A percentile compares a stretch with the other conserved stretches of the same genome.
These are phyloP conservation scores for Colletotrichum costaricense DNA, from an alignment of 2,329 filamentous ascomycete genomes.

Conservation along the genomic window DNA sequence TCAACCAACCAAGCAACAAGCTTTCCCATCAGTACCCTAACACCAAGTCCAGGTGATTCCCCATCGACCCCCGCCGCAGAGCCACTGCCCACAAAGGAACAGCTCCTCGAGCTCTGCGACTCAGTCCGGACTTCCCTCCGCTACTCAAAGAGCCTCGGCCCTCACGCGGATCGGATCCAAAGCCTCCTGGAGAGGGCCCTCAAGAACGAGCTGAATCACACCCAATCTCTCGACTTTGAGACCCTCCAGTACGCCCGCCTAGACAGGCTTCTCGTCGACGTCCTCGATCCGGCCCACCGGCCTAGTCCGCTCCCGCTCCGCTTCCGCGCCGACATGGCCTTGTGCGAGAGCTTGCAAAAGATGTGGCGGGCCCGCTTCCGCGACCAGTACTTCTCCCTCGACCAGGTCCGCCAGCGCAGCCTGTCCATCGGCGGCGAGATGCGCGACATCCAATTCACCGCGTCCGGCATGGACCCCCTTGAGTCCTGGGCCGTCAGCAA, in stretches of 20 bases:
- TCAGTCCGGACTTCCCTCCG: constrained; percentile 50
- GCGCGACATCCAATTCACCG: constrained; percentile 53
- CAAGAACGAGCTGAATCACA: constrained; percentile 49
- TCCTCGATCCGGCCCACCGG: constrained; percentile 46
- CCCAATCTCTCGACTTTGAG: constrained; percentile 50
- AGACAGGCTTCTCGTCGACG: constrained; percentile 56
- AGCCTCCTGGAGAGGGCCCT: constrained; percentile 52
- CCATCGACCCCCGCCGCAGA: constrained; percentile 8
- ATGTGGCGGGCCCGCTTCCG: constrained; percentile 57
- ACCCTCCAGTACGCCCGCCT: constrained; percentile 52
- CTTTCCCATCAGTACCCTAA: neutral
- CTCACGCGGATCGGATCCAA: constrained; percentile 49
- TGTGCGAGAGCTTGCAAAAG: constrained; percentile 53
- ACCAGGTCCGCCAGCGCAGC: constrained; percentile 52
- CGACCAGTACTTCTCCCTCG: constrained; percentile 57
- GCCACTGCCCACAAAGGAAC: constrained; percentile 15
- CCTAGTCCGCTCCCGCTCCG: constrained; percentile 42
- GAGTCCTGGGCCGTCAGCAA: constrained; percentile 51
- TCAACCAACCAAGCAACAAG: neutral
- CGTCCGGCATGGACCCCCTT: constrained; percentile 42
- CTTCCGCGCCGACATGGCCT: constrained; percentile 47
- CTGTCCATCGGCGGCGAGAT: constrained; percentile 52
- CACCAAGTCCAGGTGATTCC: neutral
- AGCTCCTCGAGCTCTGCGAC: constrained; percentile 56
- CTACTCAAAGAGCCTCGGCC: constrained; percentile 45